Conservation (phyloP, 345 rosid genomes). For the Mallotus nudiflorus region DNA sequence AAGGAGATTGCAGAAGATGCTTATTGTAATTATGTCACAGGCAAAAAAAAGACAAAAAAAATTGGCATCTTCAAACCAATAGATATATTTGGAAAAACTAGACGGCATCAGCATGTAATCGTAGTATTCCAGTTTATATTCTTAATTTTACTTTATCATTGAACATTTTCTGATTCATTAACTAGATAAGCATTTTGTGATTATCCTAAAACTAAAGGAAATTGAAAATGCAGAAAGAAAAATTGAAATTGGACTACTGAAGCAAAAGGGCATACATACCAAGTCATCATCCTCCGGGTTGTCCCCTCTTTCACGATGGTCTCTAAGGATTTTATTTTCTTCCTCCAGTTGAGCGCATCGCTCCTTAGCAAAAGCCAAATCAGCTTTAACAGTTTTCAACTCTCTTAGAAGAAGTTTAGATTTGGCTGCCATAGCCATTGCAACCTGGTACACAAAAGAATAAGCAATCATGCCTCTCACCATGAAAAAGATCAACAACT, state of each 20-base stretch:
- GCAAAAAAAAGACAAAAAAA: background rate
- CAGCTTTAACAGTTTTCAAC: slow-evolving; percentile 40
- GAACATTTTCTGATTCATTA: background rate
- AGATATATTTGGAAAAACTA: background rate
- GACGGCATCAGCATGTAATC: background rate
- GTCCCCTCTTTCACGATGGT: slow-evolving; percentile 28
- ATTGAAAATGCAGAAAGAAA: background rate
- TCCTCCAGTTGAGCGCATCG: slow-evolving; percentile 41
- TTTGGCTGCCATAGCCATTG: slow-evolving; percentile 45
- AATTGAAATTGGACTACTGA: background rate
- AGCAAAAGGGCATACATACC: slow-evolving; percentile 17
- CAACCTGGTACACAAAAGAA: slow-evolving; percentile 41
- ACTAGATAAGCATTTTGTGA: background rate
- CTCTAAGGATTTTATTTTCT: slow-evolving; percentile 36
- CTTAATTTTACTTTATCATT: background rate
- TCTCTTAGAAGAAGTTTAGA: slow-evolving; percentile 40
- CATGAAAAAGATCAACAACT: slow-evolving; percentile 10
- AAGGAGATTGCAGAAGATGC: background rate
- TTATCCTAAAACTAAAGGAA: background rate
- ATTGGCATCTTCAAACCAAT: slow-evolving; percentile 1
- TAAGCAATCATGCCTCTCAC: slow-evolving; percentile 22
- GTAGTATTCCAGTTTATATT: background rate
- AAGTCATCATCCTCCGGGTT: slow-evolving; percentile 36
- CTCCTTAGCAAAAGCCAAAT: slow-evolving; percentile 40
- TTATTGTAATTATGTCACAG: background rate